phyloP scores from a whole-genome alignment of 768 basidiomycete species.

The Clitopilus hobsonii region DNA sequence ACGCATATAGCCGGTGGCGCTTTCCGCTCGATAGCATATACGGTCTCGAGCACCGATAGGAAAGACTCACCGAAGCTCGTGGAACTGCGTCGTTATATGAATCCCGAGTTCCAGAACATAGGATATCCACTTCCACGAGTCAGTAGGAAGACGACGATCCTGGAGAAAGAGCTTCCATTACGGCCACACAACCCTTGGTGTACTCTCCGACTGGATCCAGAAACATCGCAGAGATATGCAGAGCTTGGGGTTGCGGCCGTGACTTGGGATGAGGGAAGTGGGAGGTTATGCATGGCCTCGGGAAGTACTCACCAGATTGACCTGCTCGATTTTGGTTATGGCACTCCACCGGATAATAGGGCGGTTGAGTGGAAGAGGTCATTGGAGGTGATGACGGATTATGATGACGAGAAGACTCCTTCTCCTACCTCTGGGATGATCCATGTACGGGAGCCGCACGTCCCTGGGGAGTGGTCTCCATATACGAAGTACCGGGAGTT shows the following conservation, averaged over 20 bases:
- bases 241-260: constrained; percentile 39
- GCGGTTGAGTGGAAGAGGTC: constrained; percentile 25
- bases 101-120: constrained; percentile 19
- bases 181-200: constrained; percentile 12
- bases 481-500: neutral
- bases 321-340: constrained; percentile 44
- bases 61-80: constrained; percentile 27
- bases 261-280: constrained; percentile 64
- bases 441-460: neutral
- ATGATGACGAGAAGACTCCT: neutral
- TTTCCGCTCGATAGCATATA: constrained; percentile 38
- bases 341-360: constrained; percentile 20
- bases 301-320: constrained; percentile 33
- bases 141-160: constrained; percentile 6
- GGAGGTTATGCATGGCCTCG: constrained; percentile 50
- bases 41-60: constrained; percentile 24
- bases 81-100: constrained; percentile 34
- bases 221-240: constrained; percentile 9
- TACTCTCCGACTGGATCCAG: constrained; percentile 8
- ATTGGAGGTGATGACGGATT: neutral
- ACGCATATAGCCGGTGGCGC: constrained; percentile 37
- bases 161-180: constrained; percentile 16
- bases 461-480: neutral
- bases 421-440: neutral
- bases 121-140: constrained; percentile 5